Evolutionary conservation across 2,329 filamentous ascomycete species (phyloP), one percentile per base, ranked within the genome.

Genomic region (Raffaelea ambrosiae): DNA sequence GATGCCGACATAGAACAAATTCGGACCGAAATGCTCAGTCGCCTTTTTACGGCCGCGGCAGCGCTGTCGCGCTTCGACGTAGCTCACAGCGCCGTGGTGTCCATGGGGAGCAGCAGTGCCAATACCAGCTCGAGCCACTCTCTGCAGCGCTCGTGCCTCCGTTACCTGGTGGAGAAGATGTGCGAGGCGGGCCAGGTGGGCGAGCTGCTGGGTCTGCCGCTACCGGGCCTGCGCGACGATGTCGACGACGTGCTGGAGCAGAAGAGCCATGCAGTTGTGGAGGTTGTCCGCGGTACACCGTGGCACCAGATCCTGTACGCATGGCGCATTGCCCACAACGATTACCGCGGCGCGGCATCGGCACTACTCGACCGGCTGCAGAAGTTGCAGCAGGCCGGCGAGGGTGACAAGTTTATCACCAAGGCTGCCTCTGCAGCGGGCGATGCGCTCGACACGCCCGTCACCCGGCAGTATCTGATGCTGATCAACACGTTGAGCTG

Each of bases 401-500:
- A 81, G 53, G 78, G 76, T 3, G 77, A 83, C 51, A 73, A 70
- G 52, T 64, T 76, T n/a, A 57, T 68, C n/a, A n/a, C n/a, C n/a
- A n/a, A n/a, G n/a, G 40, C 49, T 41, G 20, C 31, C 31, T 16
- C 31, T 9, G 31, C 16, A 33, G 52, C 52, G 13, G 20, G 74
- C 18, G 79, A 83, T 52, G 70, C 72, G 4, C 67, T 81, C 11
- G 80, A 84, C 55, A 84, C 80, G 0, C 72, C 74, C 1, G 74
- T 86, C 29, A 81, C 84, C 42, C 79, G 86, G 56, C 84, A 88
- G 59, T 93, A 95, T 58, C 70, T 97, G n/a, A 76, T 89, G 52
- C 77, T 98, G 40, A 95, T 98, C 69, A 98, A 98, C 62, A 84
- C 88, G 1, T 72, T 98, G 51, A 88, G 86, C 55, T 95, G 88